A percentile compares a stretch with the other conserved stretches of the same genome.
Conservation (phyloP, 2,329 filamentous ascomycete species). For the Dactylellina sp. region DNA sequence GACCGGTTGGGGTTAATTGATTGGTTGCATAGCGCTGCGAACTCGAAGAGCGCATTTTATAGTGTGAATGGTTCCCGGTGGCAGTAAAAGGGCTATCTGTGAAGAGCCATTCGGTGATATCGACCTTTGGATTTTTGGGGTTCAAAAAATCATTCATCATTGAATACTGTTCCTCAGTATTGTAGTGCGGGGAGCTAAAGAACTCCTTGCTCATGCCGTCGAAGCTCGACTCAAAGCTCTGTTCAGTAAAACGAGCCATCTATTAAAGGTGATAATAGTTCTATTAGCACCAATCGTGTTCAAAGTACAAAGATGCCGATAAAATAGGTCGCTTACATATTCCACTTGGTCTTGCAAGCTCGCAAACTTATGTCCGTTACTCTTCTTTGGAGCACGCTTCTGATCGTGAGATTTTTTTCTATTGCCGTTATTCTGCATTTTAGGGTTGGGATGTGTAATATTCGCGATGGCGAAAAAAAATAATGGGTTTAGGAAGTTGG, state of each 20-base stretch:
- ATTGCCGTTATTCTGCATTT: slow-evolving; percentile 5
- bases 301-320: too few relatives aligned
- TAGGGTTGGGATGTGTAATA: neutral
- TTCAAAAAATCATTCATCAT: slow-evolving; percentile 29
- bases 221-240: slow-evolving; percentile 7
- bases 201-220: slow-evolving; percentile 10
- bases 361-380: neutral
- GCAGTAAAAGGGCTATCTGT: neutral
- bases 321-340: slow-evolving; percentile 7
- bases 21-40: slow-evolving; percentile 12
- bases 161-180: neutral
- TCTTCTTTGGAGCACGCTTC: neutral
- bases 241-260: neutral
- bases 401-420: neutral
- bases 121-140: slow-evolving; percentile 8
- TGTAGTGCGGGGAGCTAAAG: neutral
- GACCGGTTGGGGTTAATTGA: slow-evolving; percentile 5
- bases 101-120: slow-evolving; percentile 14
- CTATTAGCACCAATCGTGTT: neutral
- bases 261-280: too few relatives aligned
- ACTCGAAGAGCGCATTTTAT: neutral
- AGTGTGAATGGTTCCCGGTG: neutral
- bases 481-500: too few relatives aligned
- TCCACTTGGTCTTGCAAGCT: slow-evolving; percentile 5
- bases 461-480: too few relatives aligned